These are phyloP conservation scores for Candida albicans DNA, from an alignment of 1,139 yeast genomes.

Conservation along the genomic window DNA sequence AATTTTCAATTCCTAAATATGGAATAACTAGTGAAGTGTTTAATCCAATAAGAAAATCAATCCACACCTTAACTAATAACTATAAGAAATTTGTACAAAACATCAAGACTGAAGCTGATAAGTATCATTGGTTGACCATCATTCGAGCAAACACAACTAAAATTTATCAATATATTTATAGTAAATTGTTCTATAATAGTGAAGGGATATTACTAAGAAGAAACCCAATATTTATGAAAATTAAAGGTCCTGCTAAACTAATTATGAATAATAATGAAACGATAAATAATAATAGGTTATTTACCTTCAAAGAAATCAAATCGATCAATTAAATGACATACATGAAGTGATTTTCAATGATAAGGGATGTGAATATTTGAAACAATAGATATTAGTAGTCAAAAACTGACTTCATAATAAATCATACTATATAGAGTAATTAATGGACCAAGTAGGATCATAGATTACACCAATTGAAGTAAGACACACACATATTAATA, in stretches of 20 bases:
- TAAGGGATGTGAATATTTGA: no score
- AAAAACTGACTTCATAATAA: no score
- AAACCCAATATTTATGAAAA: slow-evolving; percentile 22
- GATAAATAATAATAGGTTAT: slow-evolving; percentile 17
- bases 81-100: not conserved
- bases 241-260: slow-evolving; percentile 29
- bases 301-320: slow-evolving; percentile 24
- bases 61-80: not conserved
- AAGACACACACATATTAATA: no score
- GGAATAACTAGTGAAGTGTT: slow-evolving; percentile 8
- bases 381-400: no score
- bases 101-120: not conserved
- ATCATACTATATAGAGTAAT: no score
- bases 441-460: no score
- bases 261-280: slow-evolving; percentile 21
- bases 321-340: not conserved
- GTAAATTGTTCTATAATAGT: slow-evolving; percentile 2
- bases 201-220: slow-evolving; percentile 15
- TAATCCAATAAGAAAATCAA: not conserved
- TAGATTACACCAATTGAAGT: no score
- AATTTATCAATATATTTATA: not conserved
- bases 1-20: slow-evolving; percentile 7
- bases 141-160: not conserved
- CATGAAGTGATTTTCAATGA: no score
- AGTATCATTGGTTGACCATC: not conserved